Evolutionary conservation across 306 rosid genomes (phyloP), one percentile per base, ranked within the genome.

Genomic region (Neltuma alba): DNA sequence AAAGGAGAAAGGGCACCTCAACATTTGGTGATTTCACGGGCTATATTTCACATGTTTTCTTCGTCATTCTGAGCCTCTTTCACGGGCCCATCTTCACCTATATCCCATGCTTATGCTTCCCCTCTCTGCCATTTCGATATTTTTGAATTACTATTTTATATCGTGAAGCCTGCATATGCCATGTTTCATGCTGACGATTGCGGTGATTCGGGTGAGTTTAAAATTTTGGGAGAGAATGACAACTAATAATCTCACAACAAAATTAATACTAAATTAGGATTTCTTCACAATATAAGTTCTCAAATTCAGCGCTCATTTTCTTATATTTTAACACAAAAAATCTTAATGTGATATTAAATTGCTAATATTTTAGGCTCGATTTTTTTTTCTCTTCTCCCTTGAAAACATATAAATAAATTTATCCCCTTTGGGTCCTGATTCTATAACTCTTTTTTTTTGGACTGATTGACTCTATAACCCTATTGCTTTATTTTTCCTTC

Each of bases 1-100:
- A 65, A 67, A 73, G 66, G 40, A n/a, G 63, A 57, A 57, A 57
- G 33, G 41, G 74, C 94, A 94, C 98, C 89, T 81, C 85, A 85
- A 81, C 88, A 92, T 87, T 86, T 83, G 83, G 72, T 76, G 78
- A 80, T 72, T 91, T 68, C 97, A 92, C 98, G 88, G 89, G 87
- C 91, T 76, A 81, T 85, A 83, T 88, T 94, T 94, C 98, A 95
- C 99, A 87, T 91, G 99, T 91, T 86, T 81, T 86, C 80, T 73
- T 75, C 85, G 83, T 76, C 81, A 89, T 81, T 76, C 85, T 41
- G 84, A 81, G 14, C 97, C 85, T 89, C 93, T 91, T 86, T 88
- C 95, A 79, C 91, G 97, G 78, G 97, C 89, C 83, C 80, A 58
- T 70, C 57, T 72, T 88, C 91, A 88, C 79, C 81, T 85, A 86